A percentile compares a stretch with the other conserved stretches of the same genome.
Evolutionary conservation across 208 protist species (phyloP).

Genomic region (Trypanosoma theileri): DNA sequence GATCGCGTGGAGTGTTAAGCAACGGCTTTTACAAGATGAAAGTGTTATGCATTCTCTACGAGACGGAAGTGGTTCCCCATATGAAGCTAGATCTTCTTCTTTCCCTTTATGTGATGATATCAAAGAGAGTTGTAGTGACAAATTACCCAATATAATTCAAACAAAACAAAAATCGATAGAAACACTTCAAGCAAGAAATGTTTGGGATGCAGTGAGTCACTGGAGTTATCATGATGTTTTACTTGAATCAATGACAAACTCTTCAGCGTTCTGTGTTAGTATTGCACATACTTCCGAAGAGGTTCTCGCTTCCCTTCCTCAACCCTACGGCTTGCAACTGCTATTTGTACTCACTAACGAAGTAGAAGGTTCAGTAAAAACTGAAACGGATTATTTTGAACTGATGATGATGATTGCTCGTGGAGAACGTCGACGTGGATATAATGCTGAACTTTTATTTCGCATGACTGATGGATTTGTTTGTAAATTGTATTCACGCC

Average conservation of each 20-base stretch:
- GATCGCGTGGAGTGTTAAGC: slow-evolving; percentile 27
- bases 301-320: slow-evolving; percentile 19
- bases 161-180: not conserved
- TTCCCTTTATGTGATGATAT: not conserved
- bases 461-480: slow-evolving; percentile 24
- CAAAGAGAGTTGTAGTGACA: not conserved
- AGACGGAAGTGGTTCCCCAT: not conserved
- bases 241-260: slow-evolving; percentile 19
- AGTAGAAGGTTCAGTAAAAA: not conserved
- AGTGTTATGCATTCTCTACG: slow-evolving; percentile 22
- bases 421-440: slow-evolving; percentile 17
- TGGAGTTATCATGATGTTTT: slow-evolving; percentile 15
- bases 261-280: slow-evolving; percentile 18
- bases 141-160: not conserved
- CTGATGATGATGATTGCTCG: slow-evolving; percentile 26
- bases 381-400: slow-evolving; percentile 19
- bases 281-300: slow-evolving; percentile 23
- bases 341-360: slow-evolving; percentile 15
- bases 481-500: slow-evolving; percentile 19
- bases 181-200: slow-evolving; percentile 2
- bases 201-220: slow-evolving; percentile 15
- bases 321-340: slow-evolving; percentile 18
- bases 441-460: slow-evolving; percentile 20
- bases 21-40: slow-evolving; percentile 22
- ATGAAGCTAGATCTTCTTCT: not conserved